Base-by-base conservation (phyloP, 192 early-diverging fungal genomes). In the Borealophlyctis nickersoniae region DNA sequence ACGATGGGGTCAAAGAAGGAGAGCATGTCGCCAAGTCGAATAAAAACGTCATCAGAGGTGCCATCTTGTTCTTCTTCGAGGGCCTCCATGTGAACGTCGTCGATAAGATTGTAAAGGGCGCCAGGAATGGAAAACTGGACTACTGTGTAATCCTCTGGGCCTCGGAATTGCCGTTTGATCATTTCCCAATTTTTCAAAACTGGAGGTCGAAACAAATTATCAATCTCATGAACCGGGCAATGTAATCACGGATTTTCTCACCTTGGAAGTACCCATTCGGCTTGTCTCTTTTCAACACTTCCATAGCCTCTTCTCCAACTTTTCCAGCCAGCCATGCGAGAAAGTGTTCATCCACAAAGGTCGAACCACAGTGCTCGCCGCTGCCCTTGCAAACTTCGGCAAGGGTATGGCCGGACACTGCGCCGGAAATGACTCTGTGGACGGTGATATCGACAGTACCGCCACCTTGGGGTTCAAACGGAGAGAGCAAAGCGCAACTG, bases 1-100 rank as follows among this genome's bases (percentile, higher is more conserved):
- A 69, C 56, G 24, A 69, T 45, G 3, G 67, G 67, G 34, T 69
- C 67, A 32, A 69, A 69, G 34, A 63, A 62, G 11, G 61, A 57
- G 26, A 55, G 33, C 60, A 69, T 69, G 26, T 69, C 67, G 27
- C 49, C 50, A 13, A 63, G 60, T 1, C 51, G 56, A 35, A 69
- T 63, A 34, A 56, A 69, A 3, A 69, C 52, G 26, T 69, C 56
- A 49, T 69, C 67, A 35, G 28, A 26, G 1, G 31, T 31, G 3
- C 63, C 63, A 30, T 64, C 63, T 64, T 16, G 48, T 56, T 54
- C 52, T 3, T 16, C 32, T 35, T 56, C 52, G 26, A 64, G 28
- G 3, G 4, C 19, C 24, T 26, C 29, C 63, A 56, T 54, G 22
- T 11, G 16, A 0, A 34, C 63, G 28, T 56, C 63, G 24, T 29